A percentile compares a stretch with the other conserved stretches of the same genome.
Evolutionary conservation across 2,329 filamentous ascomycete genomes (phyloP).

Genomic region (Cucurbitaria berberidis): DNA sequence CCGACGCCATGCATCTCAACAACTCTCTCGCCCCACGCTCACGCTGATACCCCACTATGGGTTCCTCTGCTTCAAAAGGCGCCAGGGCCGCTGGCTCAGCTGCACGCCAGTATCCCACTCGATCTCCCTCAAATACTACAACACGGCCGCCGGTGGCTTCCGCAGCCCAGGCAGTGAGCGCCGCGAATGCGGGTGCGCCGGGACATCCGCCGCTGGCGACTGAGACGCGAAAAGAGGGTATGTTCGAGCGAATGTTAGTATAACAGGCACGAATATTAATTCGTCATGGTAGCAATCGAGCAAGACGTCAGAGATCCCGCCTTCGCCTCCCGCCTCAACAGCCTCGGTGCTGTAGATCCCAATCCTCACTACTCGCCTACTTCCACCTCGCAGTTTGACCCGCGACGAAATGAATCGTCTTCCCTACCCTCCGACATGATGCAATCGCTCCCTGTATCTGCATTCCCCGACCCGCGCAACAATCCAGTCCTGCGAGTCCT

Average conservation of each 20-base stretch:
- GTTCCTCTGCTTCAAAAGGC: conserved; percentile 65
- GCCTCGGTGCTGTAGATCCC: conserved; percentile 64
- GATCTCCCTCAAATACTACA: conserved; percentile 49
- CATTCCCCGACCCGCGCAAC: conserved; percentile 41
- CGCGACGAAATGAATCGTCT: conserved; percentile 34
- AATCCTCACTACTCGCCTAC: conserved; percentile 63
- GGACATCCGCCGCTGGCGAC: conserved; percentile 52
- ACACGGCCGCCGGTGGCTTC: conserved; percentile 37
- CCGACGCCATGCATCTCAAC: conserved; percentile 32
- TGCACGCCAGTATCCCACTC: conserved; percentile 63
- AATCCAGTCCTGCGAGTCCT: conserved; percentile 64
- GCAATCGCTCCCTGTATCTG: conserved; percentile 36
- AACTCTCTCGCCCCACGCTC: conserved; percentile 18
- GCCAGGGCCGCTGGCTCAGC: conserved; percentile 57
- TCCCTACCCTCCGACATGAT: conserved; percentile 40
- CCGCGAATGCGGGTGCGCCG: conserved; percentile 22
- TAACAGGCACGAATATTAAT: background rate
- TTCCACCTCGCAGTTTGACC: conserved; percentile 56
- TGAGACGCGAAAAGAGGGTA: conserved; percentile 49
- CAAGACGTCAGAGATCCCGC: conserved; percentile 66
- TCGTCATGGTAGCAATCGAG: conserved; percentile 57
- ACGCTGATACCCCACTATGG: conserved; percentile 56
- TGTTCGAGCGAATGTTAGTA: background rate
- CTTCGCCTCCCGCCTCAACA: conserved; percentile 81
- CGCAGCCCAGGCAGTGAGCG: conserved; percentile 36